Evolutionary conservation across 768 basidiomycete genomes (phyloP).

Genomic region (Boletus rubescentipes): DNA sequence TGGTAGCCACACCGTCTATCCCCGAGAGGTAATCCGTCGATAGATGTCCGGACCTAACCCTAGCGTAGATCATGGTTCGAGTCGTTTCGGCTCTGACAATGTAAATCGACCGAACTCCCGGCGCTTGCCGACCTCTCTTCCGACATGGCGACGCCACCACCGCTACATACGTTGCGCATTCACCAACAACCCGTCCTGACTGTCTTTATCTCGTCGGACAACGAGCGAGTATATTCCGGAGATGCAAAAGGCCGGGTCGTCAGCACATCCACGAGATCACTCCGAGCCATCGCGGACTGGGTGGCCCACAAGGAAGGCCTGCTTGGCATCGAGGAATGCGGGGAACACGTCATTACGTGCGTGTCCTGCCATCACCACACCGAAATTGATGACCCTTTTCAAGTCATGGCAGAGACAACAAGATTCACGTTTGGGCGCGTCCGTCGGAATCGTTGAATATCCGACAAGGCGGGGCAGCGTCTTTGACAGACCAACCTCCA

Average conservation of each 20-base stretch:
- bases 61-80: too few species aligned
- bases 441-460: constrained; percentile 48
- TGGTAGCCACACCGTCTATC: too few species aligned
- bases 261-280: constrained; percentile 69
- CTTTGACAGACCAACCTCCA: constrained; percentile 44
- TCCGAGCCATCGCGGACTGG: constrained; percentile 78
- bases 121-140: too few species aligned
- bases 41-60: too few species aligned
- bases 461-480: constrained; percentile 55
- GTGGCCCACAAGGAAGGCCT: constrained; percentile 75
- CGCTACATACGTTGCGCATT: constrained; percentile 71
- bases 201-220: constrained; percentile 65
- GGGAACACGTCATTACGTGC: constrained; percentile 70
- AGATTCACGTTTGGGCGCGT: constrained; percentile 71
- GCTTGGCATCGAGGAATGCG: constrained; percentile 78
- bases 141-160: constrained; percentile 41
- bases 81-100: too few species aligned
- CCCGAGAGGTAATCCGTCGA: too few species aligned
- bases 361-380: constrained; percentile 28
- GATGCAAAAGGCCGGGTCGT: constrained; percentile 78
- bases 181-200: constrained; percentile 65
- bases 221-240: constrained; percentile 83
- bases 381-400: background rate
- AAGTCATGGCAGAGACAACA: constrained; percentile 83
- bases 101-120: too few species aligned